Base-by-base conservation (phyloP, 441 rosid genomes). In the Adansonia gregorii region DNA sequence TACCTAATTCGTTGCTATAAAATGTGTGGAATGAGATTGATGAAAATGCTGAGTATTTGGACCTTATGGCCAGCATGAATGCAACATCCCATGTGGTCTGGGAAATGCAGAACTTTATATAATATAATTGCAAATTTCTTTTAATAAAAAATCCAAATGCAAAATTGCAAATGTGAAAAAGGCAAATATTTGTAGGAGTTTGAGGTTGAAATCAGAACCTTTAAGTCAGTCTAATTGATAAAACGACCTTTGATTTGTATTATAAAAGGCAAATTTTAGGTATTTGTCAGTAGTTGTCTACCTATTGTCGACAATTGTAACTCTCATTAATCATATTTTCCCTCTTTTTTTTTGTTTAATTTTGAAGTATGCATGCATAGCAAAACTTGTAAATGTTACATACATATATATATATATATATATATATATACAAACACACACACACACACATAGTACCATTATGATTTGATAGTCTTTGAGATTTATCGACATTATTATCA, bases 61-160 rank as follows among this genome's bases (percentile, higher is more conserved):
- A 51, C 55, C 55, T 10, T 9, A 12, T 6, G 43, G 6, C 55
- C 55, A 12, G 12, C 12, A 46, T 39, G 12, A 20, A n/a, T 55
- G 60, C 60, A 55, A 55, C 61, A 58, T 58, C 63, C 31, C 63
- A 58, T 58, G 63, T 58, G 63, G 24, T 3, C 22, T 58, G 4
- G 55, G 15, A 51, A 27, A 27, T 27, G 35, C 35, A 27, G 35
- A 27, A 27, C 35, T 27, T 27, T 27, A 27, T 27, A 27, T 27
- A 27, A 27, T 27, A 58, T 11, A 17, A 56, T 56, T 56, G 27
- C 61, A 56, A 56, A 56, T 24, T 56, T 22, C 7, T 20, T 19
- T 19, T 20, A 2, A 3, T 8, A 27, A 27, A 1, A 58, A 58
- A 20, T 20, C 2, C 10, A 2, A 58, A 58, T 15, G 59, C 12